Conservation (phyloP, 129 eudicot genomes). For the Arctium lappa region DNA sequence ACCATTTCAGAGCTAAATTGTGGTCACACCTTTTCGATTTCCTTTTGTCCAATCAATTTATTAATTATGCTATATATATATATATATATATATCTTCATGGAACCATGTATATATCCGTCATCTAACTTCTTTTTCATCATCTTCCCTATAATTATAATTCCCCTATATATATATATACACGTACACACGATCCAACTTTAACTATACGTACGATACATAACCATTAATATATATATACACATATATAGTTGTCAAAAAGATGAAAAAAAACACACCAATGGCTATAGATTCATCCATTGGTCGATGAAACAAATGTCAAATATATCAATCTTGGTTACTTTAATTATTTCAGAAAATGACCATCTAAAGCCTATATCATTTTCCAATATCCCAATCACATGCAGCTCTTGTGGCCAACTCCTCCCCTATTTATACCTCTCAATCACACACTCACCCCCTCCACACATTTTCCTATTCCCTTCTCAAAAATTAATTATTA, state of each 20-base stretch:
- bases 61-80: background rate
- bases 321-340: slow-evolving; percentile 6
- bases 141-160: background rate
- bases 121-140: background rate
- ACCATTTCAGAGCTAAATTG: slow-evolving; percentile 2
- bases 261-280: no score
- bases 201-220: background rate
- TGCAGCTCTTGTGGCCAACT: slow-evolving; percentile 41
- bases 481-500: background rate
- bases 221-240: background rate
- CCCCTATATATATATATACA: background rate
- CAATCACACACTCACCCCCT: slow-evolving; percentile 42
- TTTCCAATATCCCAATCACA: slow-evolving; percentile 59
- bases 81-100: background rate
- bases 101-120: background rate
- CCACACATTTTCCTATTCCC: slow-evolving; percentile 50
- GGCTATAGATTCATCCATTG: background rate
- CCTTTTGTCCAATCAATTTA: slow-evolving; percentile 20
- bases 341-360: slow-evolving; percentile 16
- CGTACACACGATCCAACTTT: slow-evolving; percentile 13
- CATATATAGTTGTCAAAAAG: background rate
- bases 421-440: slow-evolving; percentile 62
- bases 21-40: slow-evolving; percentile 26
- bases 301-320: background rate
- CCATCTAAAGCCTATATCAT: slow-evolving; percentile 36